These are phyloP conservation scores for Huiozyma sinensis DNA, from an alignment of 805 yeast genomes.

Conservation along the genomic window DNA sequence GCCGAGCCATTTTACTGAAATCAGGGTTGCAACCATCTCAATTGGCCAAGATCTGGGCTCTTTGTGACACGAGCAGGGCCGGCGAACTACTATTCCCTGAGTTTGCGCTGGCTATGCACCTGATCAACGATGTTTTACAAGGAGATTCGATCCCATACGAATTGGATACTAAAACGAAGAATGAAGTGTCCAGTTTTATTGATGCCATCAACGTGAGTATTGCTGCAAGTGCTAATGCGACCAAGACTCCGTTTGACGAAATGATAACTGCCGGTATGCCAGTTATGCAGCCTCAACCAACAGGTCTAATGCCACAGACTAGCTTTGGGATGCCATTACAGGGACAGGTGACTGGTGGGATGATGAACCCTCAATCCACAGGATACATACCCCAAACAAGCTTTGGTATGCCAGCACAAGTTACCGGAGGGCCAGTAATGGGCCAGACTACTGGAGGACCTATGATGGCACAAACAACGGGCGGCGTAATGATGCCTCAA, in stretches of 20 bases:
- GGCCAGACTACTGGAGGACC: constrained; percentile 36
- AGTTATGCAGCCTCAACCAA: constrained; percentile 30
- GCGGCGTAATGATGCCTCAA: constrained; percentile 27
- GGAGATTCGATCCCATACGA: constrained; percentile 70
- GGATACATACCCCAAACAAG: constrained; percentile 27
- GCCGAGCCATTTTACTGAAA: constrained; percentile 67
- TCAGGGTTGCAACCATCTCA: constrained; percentile 68
- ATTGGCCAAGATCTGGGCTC: constrained; percentile 80
- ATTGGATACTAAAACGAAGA: constrained; percentile 61
- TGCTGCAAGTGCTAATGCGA: constrained; percentile 36
- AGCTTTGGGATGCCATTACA: constrained; percentile 26
- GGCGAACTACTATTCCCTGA: constrained; percentile 87
- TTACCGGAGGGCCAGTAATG: constrained; percentile 27
- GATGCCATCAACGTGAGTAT: constrained; percentile 77
- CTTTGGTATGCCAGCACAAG: constrained; percentile 22
- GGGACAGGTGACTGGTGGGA: constrained; percentile 17
- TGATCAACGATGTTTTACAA: constrained; percentile 65
- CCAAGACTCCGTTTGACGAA: constrained; percentile 34
- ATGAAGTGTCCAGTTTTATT: constrained; percentile 81
- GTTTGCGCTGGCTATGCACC: constrained; percentile 82
- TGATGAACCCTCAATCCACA: constrained; percentile 11
- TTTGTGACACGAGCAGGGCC: constrained; percentile 79
- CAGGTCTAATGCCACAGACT: constrained; percentile 30
- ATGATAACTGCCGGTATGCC: constrained; percentile 17
- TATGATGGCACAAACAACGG: constrained; percentile 45